A percentile compares a stretch with the other conserved stretches of the same genome.
Evolutionary conservation across 352 stramenopile species (phyloP).

Genomic region (Phytophthora vignae): DNA sequence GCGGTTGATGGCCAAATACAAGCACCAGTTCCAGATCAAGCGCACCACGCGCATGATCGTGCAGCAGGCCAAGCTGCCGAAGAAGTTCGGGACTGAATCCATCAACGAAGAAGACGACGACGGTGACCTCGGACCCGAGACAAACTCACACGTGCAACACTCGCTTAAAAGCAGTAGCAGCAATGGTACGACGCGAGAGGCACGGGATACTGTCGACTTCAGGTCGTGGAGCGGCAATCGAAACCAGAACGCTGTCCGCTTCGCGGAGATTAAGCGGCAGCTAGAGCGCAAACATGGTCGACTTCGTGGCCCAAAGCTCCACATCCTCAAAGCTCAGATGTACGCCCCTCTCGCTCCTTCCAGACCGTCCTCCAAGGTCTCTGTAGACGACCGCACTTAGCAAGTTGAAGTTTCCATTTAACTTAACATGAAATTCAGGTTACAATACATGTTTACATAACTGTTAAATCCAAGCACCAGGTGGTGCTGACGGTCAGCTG

Average conservation of each 20-base stretch:
- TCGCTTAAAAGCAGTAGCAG: slow-evolving; percentile 22
- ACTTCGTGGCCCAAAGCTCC: slow-evolving; percentile 48
- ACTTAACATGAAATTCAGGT: background rate
- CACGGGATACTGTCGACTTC: background rate
- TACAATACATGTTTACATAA: background rate
- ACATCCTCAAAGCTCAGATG: slow-evolving; percentile 60
- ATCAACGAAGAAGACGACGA: slow-evolving; percentile 12
- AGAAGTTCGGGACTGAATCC: slow-evolving; percentile 4
- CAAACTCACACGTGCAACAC: slow-evolving; percentile 25
- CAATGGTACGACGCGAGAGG: background rate
- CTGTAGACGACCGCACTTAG: slow-evolving; percentile 13
- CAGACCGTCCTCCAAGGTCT: slow-evolving; percentile 2
- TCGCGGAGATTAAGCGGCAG: slow-evolving; percentile 49
- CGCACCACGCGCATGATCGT: slow-evolving; percentile 63
- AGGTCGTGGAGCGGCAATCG: slow-evolving; percentile 7
- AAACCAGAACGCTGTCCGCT: slow-evolving; percentile 53
- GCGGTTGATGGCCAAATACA: slow-evolving; percentile 69
- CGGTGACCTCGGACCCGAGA: slow-evolving; percentile 19
- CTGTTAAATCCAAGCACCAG: slow-evolving; percentile 15
- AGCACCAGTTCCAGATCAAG: slow-evolving; percentile 55
- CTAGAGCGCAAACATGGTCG: slow-evolving; percentile 42
- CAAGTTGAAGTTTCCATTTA: slow-evolving; percentile 17
- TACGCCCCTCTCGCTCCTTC: slow-evolving; percentile 18
- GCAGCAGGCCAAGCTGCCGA: slow-evolving; percentile 31
- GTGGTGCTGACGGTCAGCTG: slow-evolving; percentile 3